Evolutionary conservation across 1,284 basidiomycete species (phyloP).

Genomic region (Ceratobasidium sp.): DNA sequence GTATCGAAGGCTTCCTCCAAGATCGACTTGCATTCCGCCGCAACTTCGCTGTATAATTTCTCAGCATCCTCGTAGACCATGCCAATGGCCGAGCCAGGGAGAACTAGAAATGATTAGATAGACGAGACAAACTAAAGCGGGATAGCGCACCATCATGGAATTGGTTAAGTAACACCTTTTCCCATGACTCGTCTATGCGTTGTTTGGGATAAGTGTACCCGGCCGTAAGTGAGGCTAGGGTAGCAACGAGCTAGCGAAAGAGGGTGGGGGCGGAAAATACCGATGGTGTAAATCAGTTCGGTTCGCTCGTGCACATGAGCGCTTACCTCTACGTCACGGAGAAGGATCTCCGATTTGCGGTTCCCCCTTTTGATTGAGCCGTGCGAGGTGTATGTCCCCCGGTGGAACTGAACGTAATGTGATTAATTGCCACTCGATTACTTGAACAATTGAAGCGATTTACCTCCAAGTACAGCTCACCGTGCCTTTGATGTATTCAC

Average conservation of each 20-base stretch:
- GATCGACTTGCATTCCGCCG: slow-evolving; percentile 67
- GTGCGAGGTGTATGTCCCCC: slow-evolving; percentile 79
- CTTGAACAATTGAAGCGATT: slow-evolving; percentile 24
- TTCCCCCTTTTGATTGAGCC: slow-evolving; percentile 97
- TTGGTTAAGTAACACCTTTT: slow-evolving; percentile 89
- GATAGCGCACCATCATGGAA: slow-evolving; percentile 79
- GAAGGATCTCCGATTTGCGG: slow-evolving; percentile 88
- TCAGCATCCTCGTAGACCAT: slow-evolving; percentile 92
- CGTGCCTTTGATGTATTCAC: slow-evolving; percentile 59
- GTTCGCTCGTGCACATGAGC: background rate
- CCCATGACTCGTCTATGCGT: slow-evolving; percentile 86
- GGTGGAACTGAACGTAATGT: slow-evolving; percentile 65
- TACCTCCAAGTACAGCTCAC: slow-evolving; percentile 92
- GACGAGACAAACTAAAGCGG: too few species aligned
- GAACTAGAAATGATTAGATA: slow-evolving; percentile 57
- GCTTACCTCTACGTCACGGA: slow-evolving; percentile 85
- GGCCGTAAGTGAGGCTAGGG: slow-evolving; percentile 77
- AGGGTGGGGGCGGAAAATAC: background rate
- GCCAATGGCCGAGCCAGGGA: slow-evolving; percentile 86
- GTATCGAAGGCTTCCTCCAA: slow-evolving; percentile 79
- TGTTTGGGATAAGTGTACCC: slow-evolving; percentile 83
- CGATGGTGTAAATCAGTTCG: slow-evolving; percentile 22
- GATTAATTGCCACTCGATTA: background rate
- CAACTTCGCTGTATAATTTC: slow-evolving; percentile 80
- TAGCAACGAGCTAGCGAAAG: slow-evolving; percentile 67